phyloP scores from a whole-genome alignment of 345 rosid genomes.

The Syzygium jambos region DNA sequence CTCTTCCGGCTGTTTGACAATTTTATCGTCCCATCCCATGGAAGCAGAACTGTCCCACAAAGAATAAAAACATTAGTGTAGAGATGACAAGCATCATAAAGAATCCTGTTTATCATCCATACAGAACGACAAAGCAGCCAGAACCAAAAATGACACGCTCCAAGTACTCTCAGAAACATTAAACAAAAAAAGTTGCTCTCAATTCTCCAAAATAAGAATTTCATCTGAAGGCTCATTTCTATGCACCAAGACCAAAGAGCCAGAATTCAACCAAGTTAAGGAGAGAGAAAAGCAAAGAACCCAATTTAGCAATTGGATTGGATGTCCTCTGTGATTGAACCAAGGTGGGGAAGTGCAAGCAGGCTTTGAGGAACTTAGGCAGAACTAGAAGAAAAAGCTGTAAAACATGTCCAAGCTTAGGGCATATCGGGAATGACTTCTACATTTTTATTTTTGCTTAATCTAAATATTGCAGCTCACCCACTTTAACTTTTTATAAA shows the following conservation, averaged over 20 bases:
- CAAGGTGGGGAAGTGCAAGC: no score
- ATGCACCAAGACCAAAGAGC: neutral
- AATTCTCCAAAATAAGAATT: neutral
- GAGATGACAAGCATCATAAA: neutral
- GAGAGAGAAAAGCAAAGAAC: neutral
- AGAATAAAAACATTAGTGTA: neutral
- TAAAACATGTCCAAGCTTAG: no score
- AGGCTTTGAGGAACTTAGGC: no score
- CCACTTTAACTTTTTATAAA: no score
- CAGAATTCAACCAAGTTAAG: neutral
- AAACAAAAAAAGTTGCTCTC: neutral
- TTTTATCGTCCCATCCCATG: slow-evolving; percentile 41
- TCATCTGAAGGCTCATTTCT: neutral
- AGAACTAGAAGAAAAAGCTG: no score
- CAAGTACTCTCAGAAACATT: neutral
- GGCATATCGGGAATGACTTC: no score
- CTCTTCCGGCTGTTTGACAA: slow-evolving; percentile 1
- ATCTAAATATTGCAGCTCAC: no score
- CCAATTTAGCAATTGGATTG: neutral
- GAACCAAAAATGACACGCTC: neutral
- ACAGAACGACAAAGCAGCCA: neutral
- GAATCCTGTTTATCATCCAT: neutral
- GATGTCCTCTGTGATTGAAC: no score
- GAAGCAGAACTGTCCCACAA: neutral
- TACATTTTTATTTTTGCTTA: no score